Evolutionary conservation across 148 eudicot species (phyloP).

Genomic region (Dianthus caryophyllus): DNA sequence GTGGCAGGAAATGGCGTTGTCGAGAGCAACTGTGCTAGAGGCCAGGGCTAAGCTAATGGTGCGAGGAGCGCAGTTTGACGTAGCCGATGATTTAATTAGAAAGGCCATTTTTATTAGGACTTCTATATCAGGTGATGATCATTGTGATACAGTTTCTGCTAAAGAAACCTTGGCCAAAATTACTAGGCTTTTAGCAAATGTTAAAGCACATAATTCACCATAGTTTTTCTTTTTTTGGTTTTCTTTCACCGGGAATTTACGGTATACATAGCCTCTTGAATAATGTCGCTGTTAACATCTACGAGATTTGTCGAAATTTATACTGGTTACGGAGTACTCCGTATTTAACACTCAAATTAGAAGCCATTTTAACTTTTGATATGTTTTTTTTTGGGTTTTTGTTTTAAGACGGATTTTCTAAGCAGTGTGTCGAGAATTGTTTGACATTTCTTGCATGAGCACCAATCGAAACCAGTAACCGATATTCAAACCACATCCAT

Average conservation of each 20-base stretch:
- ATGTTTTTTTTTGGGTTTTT: too few species aligned
- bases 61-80: slow-evolving; percentile 83
- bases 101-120: slow-evolving; percentile 82
- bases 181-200: slow-evolving; percentile 72
- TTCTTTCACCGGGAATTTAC: slow-evolving; percentile 39
- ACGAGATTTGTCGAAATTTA: slow-evolving; percentile 10
- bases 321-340: not conserved
- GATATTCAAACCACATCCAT: too few species aligned
- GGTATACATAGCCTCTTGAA: slow-evolving; percentile 34
- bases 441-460: too few species aligned
- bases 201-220: slow-evolving; percentile 64
- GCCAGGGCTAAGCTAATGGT: slow-evolving; percentile 89
- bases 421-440: too few species aligned
- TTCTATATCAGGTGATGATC: slow-evolving; percentile 86
- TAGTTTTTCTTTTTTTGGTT: slow-evolving; percentile 43
- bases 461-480: too few species aligned
- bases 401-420: too few species aligned
- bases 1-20: slow-evolving; percentile 84
- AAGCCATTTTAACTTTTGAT: too few species aligned
- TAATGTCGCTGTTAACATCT: slow-evolving; percentile 32
- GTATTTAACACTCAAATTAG: slow-evolving; percentile 2
- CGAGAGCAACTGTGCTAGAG: slow-evolving; percentile 78
- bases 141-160: slow-evolving; percentile 76
- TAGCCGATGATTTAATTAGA: slow-evolving; percentile 81
- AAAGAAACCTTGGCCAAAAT: slow-evolving; percentile 73